These are phyloP conservation scores for Tricholoma sp. DNA, from an alignment of 768 basidiomycete genomes.

Conservation along the genomic window DNA sequence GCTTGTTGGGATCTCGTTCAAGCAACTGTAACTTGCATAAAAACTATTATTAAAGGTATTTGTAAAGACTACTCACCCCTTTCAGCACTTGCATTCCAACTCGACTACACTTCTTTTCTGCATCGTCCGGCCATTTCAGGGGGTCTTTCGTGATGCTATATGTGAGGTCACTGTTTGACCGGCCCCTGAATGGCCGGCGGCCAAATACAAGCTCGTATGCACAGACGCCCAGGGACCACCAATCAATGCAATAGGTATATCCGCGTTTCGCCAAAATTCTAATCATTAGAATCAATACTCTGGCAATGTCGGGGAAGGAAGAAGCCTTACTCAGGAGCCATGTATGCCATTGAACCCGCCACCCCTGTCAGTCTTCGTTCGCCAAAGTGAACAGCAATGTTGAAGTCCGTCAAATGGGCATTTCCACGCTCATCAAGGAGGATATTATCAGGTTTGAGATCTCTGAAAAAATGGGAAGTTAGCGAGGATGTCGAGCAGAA, in stretches of 20 bases:
- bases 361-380: constrained; percentile 87
- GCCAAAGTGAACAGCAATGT: constrained; percentile 95
- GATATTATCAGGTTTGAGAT: constrained; percentile 97
- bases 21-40: constrained; percentile 52
- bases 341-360: constrained; percentile 98
- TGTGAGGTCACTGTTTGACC: constrained; percentile 89
- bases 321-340: constrained; percentile 72
- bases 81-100: constrained; percentile 75
- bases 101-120: constrained; percentile 69
- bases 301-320: constrained; percentile 1
- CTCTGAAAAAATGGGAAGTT: constrained; percentile 41
- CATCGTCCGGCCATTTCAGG: constrained; percentile 88
- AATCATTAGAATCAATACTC: constrained; percentile 6
- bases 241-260: constrained; percentile 92
- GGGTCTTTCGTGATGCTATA: constrained; percentile 88
- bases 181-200: constrained; percentile 86
- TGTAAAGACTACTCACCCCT: constrained; percentile 49
- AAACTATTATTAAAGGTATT: constrained; percentile 4
- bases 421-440: constrained; percentile 93
- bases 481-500: constrained; percentile 12
- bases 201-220: constrained; percentile 92
- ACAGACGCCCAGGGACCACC: constrained; percentile 96
- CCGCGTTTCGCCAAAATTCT: constrained; percentile 87
- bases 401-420: constrained; percentile 96
- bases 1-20: constrained; percentile 76